Evolutionary conservation across 805 yeast species (phyloP).

Genomic region (Wickerhamiella kazuoi): DNA sequence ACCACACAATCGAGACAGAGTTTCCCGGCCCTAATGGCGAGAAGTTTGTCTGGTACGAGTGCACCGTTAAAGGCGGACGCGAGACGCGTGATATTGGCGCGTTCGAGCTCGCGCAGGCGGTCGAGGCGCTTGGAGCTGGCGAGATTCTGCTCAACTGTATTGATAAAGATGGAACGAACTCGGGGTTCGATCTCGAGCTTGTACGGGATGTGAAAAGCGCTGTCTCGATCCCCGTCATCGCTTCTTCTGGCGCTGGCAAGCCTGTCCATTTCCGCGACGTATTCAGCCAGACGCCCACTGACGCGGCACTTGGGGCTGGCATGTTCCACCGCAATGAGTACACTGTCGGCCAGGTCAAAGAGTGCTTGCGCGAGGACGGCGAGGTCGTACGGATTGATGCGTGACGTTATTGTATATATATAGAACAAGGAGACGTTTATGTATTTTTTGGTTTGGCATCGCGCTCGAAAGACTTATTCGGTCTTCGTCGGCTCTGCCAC

Average conservation of each 20-base stretch:
- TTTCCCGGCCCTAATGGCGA: constrained; percentile 80
- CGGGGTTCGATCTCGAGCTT: constrained; percentile 82
- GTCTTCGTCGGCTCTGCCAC: not conserved
- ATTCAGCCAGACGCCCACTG: constrained; percentile 62
- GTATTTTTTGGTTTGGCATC: too few species aligned
- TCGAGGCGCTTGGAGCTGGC: constrained; percentile 91
- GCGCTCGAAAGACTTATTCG: too few species aligned
- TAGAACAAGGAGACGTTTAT: not conserved
- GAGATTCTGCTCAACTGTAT: constrained; percentile 86
- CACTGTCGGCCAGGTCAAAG: constrained; percentile 69
- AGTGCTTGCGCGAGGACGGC: constrained; percentile 38
- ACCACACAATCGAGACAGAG: constrained; percentile 44
- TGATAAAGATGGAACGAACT: constrained; percentile 91
- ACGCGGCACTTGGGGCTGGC: constrained; percentile 98
- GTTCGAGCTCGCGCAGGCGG: constrained; percentile 68
- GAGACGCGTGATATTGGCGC: constrained; percentile 83
- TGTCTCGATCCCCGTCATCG: constrained; percentile 83
- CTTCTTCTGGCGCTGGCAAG: constrained; percentile 93
- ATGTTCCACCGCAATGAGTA: constrained; percentile 94
- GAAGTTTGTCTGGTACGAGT: constrained; percentile 79
- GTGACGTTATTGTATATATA: not conserved
- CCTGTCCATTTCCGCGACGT: constrained; percentile 86
- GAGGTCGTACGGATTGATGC: constrained; percentile 23
- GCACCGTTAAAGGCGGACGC: constrained; percentile 94
- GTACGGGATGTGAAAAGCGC: constrained; percentile 58